Conservation (phyloP, 2,329 filamentous ascomycete genomes). For the Colletotrichum agaves region DNA sequence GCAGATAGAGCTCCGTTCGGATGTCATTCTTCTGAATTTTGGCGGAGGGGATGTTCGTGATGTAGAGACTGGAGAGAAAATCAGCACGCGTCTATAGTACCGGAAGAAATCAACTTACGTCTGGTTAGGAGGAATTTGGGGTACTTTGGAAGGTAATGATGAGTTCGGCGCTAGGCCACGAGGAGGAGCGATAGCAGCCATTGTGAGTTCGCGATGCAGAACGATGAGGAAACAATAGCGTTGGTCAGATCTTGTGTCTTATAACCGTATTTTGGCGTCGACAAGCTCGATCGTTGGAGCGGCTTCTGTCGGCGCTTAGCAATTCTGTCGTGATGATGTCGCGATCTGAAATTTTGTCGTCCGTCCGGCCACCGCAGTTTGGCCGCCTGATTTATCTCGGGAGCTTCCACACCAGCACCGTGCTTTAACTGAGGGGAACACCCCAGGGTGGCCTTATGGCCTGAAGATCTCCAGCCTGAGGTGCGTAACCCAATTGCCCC, state of each 20-base stretch:
- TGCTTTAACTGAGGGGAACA: constrained; percentile 6
- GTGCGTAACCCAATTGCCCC: constrained; percentile 31
- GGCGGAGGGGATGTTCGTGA: constrained; percentile 84
- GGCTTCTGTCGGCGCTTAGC: constrained; percentile 7
- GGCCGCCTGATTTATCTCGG: constrained; percentile 5
- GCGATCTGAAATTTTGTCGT: constrained; percentile 25
- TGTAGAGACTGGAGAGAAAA: constrained; percentile 74
- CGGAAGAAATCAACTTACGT: constrained; percentile 65
- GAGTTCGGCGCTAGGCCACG: constrained; percentile 54
- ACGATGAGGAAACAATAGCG: not conserved
- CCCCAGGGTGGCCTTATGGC: constrained; percentile 34
- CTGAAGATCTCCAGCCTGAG: constrained; percentile 9
- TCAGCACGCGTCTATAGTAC: constrained; percentile 4
- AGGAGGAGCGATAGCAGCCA: constrained; percentile 51
- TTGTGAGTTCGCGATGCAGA: constrained; percentile 36
- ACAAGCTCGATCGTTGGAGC: not conserved
- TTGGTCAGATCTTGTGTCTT: not conserved
- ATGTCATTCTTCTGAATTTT: constrained; percentile 93
- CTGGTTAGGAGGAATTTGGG: constrained; percentile 75
- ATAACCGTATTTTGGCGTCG: not conserved
- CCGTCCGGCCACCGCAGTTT: constrained; percentile 25
- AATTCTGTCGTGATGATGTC: constrained; percentile 17
- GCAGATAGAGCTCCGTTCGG: constrained; percentile 86
- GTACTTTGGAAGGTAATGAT: constrained; percentile 61
- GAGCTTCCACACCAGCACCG: constrained; percentile 26